These are phyloP conservation scores for Collariella sp. DNA, from an alignment of 495 filamentous ascomycete species.

Conservation along the genomic window DNA sequence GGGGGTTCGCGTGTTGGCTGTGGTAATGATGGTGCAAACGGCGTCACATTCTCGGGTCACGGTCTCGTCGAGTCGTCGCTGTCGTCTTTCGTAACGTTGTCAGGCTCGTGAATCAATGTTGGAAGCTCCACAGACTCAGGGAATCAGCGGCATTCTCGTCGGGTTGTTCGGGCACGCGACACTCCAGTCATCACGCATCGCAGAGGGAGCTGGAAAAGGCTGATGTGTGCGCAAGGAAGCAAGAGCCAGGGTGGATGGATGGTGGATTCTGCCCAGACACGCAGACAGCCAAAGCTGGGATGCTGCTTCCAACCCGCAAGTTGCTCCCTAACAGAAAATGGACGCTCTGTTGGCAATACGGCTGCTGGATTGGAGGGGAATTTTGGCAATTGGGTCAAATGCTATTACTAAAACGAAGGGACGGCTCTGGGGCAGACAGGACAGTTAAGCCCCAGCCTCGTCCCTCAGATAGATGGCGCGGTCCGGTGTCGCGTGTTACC, in stretches of 20 bases:
- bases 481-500: constrained; percentile 20
- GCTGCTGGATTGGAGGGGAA: background rate
- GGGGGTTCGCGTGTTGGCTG: constrained; percentile 1
- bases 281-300: constrained; percentile 4
- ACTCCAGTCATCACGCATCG: constrained; percentile 13
- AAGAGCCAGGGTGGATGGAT: background rate
- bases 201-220: constrained; percentile 12
- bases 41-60: constrained; percentile 24
- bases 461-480: background rate
- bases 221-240: constrained; percentile 19
- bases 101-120: too few relatives aligned
- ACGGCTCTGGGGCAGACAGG: background rate
- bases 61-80: constrained; percentile 13
- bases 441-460: background rate
- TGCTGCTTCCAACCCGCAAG: constrained; percentile 9
- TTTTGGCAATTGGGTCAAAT: background rate
- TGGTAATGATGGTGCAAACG: constrained; percentile 11
- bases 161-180: constrained; percentile 15
- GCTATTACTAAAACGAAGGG: background rate
- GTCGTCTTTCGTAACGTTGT: constrained; percentile 20
- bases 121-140: constrained; percentile 3
- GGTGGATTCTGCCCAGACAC: constrained; percentile 4
- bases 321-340: constrained; percentile 18
- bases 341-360: constrained; percentile 5
- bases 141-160: background rate